Percentiles rank a stretch among this genome's conserved stretches.
Conservation (phyloP, 1,284 basidiomycete species). For the Fistulina hepatica region DNA sequence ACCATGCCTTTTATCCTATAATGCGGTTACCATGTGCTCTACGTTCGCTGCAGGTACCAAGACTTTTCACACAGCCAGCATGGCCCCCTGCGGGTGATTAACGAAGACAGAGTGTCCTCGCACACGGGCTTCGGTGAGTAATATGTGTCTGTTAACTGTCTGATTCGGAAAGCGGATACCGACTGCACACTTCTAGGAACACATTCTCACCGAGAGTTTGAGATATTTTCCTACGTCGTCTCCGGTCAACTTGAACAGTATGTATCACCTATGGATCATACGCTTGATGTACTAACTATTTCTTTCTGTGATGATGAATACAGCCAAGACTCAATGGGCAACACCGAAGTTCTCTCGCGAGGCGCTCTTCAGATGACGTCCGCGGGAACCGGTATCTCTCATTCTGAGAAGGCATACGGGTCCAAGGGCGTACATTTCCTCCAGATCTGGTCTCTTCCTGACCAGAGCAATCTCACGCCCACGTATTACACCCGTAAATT, state of each 20-base stretch:
- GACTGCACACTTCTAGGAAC: too few species aligned
- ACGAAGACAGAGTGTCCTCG: conserved; percentile 81
- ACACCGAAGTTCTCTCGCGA: conserved; percentile 76
- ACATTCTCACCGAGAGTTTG: conserved; percentile 77
- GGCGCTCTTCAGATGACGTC: conserved; percentile 89
- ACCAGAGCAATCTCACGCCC: conserved; percentile 44
- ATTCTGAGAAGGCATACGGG: conserved; percentile 68
- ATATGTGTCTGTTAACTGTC: too few species aligned
- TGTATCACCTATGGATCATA: conserved; percentile 18
- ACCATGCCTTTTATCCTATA: neutral
- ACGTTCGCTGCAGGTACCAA: conserved; percentile 42
- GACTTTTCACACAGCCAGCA: conserved; percentile 46
- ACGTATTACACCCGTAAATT: conserved; percentile 84
- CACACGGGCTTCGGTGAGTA: conserved; percentile 80
- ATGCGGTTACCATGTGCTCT: neutral
- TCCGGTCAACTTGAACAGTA: conserved; percentile 73
- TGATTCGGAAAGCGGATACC: too few species aligned
- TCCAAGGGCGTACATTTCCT: conserved; percentile 65
- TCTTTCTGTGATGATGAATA: conserved; percentile 8
- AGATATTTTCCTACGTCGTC: conserved; percentile 87
- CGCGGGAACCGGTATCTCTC: conserved; percentile 78
- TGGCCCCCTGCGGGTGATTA: conserved; percentile 66
- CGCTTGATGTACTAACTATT: conserved; percentile 1
- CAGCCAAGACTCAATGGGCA: conserved; percentile 82
- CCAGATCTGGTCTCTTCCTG: conserved; percentile 79